These are phyloP conservation scores for Amphicarpaea edgeworthii DNA, from an alignment of 306 rosid species.

Conservation along the genomic window DNA sequence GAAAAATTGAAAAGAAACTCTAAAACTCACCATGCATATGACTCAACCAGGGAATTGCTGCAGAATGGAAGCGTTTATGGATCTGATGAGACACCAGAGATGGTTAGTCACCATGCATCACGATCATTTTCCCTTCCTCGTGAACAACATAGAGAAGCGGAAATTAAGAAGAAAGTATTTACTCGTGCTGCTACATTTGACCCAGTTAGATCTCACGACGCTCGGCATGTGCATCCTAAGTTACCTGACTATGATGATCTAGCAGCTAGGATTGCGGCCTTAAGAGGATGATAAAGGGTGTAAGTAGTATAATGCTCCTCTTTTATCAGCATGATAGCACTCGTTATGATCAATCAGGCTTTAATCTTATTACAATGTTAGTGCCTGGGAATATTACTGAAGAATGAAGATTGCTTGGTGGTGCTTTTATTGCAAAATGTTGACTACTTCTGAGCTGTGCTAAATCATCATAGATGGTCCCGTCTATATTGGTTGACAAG, in stretches of 20 bases:
- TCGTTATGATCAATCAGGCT: slow-evolving; percentile 37
- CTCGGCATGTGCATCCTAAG: slow-evolving; percentile 92
- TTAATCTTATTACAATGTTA: slow-evolving; percentile 35
- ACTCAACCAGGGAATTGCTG: slow-evolving; percentile 46
- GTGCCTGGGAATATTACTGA: slow-evolving; percentile 20
- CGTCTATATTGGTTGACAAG: slow-evolving; percentile 22
- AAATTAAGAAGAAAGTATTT: slow-evolving; percentile 70
- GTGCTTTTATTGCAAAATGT: slow-evolving; percentile 35
- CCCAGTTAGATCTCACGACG: slow-evolving; percentile 61
- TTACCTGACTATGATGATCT: slow-evolving; percentile 91
- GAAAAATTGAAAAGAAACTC: slow-evolving; percentile 65
- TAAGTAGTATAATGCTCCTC: slow-evolving; percentile 6
- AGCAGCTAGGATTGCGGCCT: slow-evolving; percentile 83
- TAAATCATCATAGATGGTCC: slow-evolving; percentile 27
- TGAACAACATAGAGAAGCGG: slow-evolving; percentile 55
- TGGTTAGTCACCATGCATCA: slow-evolving; percentile 47
- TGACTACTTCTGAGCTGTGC: slow-evolving; percentile 37
- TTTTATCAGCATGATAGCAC: slow-evolving; percentile 29
- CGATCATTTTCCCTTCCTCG: slow-evolving; percentile 89
- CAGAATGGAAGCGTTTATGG: slow-evolving; percentile 53
- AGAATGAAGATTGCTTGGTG: slow-evolving; percentile 35
- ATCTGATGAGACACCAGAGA: slow-evolving; percentile 51
- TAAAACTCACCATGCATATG: slow-evolving; percentile 56
- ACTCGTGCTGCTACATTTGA: slow-evolving; percentile 82
- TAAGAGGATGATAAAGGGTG: slow-evolving; percentile 63